Base-by-base conservation (phyloP, 768 basidiomycete genomes). In the Galerina sulciceps region DNA sequence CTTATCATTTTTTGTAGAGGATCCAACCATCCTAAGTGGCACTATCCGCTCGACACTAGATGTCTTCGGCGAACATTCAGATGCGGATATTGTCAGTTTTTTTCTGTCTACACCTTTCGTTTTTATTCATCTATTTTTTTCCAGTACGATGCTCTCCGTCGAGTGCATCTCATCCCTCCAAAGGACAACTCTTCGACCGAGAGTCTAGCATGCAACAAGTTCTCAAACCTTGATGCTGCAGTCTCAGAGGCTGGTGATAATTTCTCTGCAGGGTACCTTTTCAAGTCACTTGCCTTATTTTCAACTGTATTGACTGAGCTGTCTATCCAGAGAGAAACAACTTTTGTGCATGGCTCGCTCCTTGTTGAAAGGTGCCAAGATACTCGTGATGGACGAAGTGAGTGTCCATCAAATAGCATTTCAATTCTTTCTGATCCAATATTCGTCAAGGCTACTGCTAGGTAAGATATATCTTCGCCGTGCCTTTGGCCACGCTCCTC, bases 171-270 rank as follows among this genome's bases (percentile, higher is more conserved):
- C 55, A 91, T 93, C 54, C 87, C 89, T 3, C 77, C 85, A 2
- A 81, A 76, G 37, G 84, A 82, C 0, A 80, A 73, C 31, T 81
- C 81, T 58, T 76, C 71, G 10, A 69, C 70, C 13, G 76, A 80
- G 6, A 76, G 71, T 10, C 73, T 90, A 57, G 93, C 93, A 58
- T 76, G 67, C 26, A 93, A 93, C 58, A 83, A 91, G 3, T 93
- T 93, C 82, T 82, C 86, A 13, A 84, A 88, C 65, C 76, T 93
- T 4, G 92, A 93, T 60, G 89, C 88, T 0, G 63, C 80, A 5
- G 91, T 93, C 2, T 89, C 89, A 0, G 94, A 95, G 75, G 91
- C 90, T 2, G 94, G 94, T 13, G 91, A 93, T 10, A 93, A 93
- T 74, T 92, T 92, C 68, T 90, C 87, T 0, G 86, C 86, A 1